Base-by-base conservation (phyloP, 1,284 basidiomycete genomes). In the Meira nashicola region DNA sequence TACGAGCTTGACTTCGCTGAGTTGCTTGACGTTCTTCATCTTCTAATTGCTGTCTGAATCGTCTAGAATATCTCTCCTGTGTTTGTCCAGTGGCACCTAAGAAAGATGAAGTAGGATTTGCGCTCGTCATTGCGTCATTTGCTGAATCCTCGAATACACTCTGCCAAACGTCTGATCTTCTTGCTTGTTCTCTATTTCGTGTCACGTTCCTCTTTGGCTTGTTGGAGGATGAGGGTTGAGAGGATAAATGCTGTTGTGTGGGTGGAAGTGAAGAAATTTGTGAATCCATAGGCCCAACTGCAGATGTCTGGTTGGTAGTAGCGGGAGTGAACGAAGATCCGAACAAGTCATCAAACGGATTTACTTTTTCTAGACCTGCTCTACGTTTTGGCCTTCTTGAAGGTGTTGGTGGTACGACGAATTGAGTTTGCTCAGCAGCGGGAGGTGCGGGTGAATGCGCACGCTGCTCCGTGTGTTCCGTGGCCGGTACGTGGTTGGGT, bases 21-120 rank as follows among this genome's bases (percentile, higher is more conserved):
- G 46, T 21, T 53, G 38, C 51, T 28, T 52, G 21, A 11, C 61
- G 49, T 33, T 70, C 68, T 19, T 67, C 59, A 28, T 67, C 64
- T 15, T 70, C 68, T 48, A 70, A 51, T 33, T 67, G 58, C 66
- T 66, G 65, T 9, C 68, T 50, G 25, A 60, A 70, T 2, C 62
- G 55, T 43, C 63, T 52, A 8, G 38, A 41, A 25, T 17, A 44
- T 4, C 43, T 3, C 9, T 44, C 43, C 9, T 17, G 43, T 9
- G 43, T 44, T 8, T 33, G 28, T 33, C 28, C 28, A 33, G 28
- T 33, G 28, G 4, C 28, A 33, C 28, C 8, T 8, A 33, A 33
- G 4, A 33, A 33, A 4, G 28, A 33, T 4, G 28, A 33, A 33
- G 28, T 33, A 33, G 28, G 28, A 33, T 33, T 33, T 33, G 28